Evolutionary conservation across 441 rosid genomes (phyloP).

Genomic region (Gossypium schwendimanii): DNA sequence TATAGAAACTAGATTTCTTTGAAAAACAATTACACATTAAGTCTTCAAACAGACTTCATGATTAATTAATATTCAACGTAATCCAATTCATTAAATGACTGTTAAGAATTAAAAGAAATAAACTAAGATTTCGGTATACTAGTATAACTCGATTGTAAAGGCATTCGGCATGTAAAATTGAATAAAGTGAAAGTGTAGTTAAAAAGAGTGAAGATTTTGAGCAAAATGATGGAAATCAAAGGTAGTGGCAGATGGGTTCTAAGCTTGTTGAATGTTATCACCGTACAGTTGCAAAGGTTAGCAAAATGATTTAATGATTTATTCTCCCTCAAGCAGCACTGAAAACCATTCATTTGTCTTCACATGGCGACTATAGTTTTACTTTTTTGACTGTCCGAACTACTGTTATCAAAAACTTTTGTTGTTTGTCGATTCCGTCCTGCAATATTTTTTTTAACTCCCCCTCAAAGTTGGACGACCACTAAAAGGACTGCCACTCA

Average conservation of each 20-base stretch:
- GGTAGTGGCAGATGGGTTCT: background rate
- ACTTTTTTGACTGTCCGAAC: slow-evolving; percentile 8
- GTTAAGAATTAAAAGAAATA: no score
- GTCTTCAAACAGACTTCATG: no score
- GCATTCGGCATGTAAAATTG: no score
- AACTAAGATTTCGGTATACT: no score
- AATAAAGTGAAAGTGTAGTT: no score
- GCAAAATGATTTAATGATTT: background rate
- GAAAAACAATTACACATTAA: no score
- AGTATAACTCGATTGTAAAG: no score
- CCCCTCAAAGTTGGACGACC: background rate
- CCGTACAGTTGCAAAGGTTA: background rate
- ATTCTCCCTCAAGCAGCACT: background rate
- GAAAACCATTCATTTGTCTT: background rate
- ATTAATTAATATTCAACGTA: no score
- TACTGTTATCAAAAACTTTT: background rate
- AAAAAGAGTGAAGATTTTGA: background rate
- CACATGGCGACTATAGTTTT: background rate
- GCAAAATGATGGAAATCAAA: background rate
- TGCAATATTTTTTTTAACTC: background rate
- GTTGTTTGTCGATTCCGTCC: background rate
- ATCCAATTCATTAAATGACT: no score
- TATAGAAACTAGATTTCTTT: no score
- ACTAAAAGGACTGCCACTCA: background rate
- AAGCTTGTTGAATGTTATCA: background rate